Evolutionary conservation across 2,329 filamentous ascomycete species (phyloP).

Genomic region (Cladosporium colombiae): DNA sequence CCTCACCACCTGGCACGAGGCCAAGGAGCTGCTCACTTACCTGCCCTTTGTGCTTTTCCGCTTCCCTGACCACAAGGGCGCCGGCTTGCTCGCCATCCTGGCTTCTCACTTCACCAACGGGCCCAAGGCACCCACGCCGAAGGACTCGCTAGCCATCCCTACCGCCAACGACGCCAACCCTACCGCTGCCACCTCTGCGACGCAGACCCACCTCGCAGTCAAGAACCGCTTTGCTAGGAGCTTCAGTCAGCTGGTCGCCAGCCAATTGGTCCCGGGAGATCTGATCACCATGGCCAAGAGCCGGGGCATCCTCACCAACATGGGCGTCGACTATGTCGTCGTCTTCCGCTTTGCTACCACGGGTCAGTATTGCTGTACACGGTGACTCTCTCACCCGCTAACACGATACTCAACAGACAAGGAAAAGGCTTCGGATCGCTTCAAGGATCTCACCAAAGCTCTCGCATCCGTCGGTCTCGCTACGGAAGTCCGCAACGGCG

Average conservation of each 20-base stretch:
- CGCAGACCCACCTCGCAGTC: slow-evolving; percentile 1
- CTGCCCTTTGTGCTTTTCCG: slow-evolving; percentile 12
- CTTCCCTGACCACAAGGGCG: slow-evolving; percentile 14
- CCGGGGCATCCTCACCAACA: slow-evolving; percentile 50
- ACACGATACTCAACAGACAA: slow-evolving; percentile 54
- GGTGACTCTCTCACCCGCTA: neutral
- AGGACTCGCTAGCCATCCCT: slow-evolving; percentile 8
- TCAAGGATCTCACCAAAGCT: slow-evolving; percentile 73
- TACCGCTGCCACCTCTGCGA: neutral
- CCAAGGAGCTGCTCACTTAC: slow-evolving; percentile 7
- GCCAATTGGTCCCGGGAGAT: slow-evolving; percentile 32
- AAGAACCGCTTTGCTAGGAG: slow-evolving; percentile 23
- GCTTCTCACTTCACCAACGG: slow-evolving; percentile 4
- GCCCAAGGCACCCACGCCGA: slow-evolving; percentile 8
- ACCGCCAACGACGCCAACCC: neutral
- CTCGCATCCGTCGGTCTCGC: slow-evolving; percentile 79
- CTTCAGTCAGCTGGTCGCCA: slow-evolving; percentile 35
- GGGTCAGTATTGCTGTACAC: slow-evolving; percentile 49
- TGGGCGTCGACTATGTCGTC: slow-evolving; percentile 86
- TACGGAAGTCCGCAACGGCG: slow-evolving; percentile 82
- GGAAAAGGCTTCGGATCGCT: slow-evolving; percentile 69
- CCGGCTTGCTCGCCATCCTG: slow-evolving; percentile 17
- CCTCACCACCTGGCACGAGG: slow-evolving; percentile 10
- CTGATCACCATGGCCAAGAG: slow-evolving; percentile 36
- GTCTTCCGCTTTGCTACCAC: slow-evolving; percentile 71